phyloP scores from a whole-genome alignment of 192 early-diverging fungal genomes.

The Anaeromyces robustus region DNA sequence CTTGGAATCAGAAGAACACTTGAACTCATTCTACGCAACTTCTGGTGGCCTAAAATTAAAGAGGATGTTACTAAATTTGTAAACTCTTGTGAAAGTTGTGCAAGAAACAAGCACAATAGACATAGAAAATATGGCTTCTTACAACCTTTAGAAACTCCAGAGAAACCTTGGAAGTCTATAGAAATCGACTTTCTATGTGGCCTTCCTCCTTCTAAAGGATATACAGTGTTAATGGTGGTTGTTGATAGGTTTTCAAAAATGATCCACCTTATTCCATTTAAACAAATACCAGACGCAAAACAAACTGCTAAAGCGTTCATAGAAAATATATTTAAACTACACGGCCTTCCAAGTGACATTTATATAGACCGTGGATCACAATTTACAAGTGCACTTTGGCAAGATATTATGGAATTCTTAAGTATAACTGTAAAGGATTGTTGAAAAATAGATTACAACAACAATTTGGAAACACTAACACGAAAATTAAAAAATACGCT shows the following conservation, averaged over 20 bases:
- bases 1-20: slow-evolving; percentile 13
- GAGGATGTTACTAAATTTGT: slow-evolving; percentile 15
- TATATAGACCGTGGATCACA: slow-evolving; percentile 21
- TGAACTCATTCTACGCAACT: slow-evolving; percentile 14
- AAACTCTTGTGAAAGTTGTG: slow-evolving; percentile 13
- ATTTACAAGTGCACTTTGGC: slow-evolving; percentile 23
- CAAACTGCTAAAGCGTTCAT: slow-evolving; percentile 7
- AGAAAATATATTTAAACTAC: slow-evolving; percentile 6
- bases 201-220: no score
- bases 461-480: no score
- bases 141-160: slow-evolving; percentile 12
- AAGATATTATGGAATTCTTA: slow-evolving; percentile 3
- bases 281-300: not conserved
- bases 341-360: slow-evolving; percentile 20
- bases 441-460: no score
- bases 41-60: slow-evolving; percentile 15
- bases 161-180: slow-evolving; percentile 21
- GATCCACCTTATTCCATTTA: no score
- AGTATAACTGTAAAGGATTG: no score
- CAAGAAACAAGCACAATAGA: slow-evolving; percentile 9
- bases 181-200: slow-evolving; percentile 26
- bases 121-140: slow-evolving; percentile 19
- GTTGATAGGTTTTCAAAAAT: no score
- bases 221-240: no score
- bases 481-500: no score